Evolutionary conservation across 495 filamentous ascomycete genomes (phyloP), one percentile per base, ranked within the genome.

Genomic region (Neurospora hispaniola): DNA sequence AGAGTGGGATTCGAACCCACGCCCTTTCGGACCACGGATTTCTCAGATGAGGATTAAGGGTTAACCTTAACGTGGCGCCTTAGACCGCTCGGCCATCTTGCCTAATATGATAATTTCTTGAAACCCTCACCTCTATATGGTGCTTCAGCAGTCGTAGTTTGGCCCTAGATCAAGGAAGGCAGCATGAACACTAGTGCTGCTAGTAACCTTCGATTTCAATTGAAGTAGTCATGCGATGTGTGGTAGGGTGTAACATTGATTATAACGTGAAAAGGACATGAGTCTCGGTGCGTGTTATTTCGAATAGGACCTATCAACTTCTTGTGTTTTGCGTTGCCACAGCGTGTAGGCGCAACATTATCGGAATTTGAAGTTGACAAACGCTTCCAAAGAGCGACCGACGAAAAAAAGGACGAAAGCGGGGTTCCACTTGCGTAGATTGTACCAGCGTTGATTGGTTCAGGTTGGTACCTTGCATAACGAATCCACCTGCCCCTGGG

Each of bases 1-100:
- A 79, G 78, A 79, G 78, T 79, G 78, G 78, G 78, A 79, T 79
- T 79, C 78, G 78, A 79, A 78, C 78, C 78, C 78, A 79, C 78
- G 78, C 78, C 78, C 78, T 79, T 79, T 79, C 78, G 78, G 78
- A 79, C 76, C 71, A 74, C 73, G 73, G 73, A 72, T 31, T 59
- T 31, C 54, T 62, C 54, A 3, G 23, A 54, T 54, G 46, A 54
- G 46, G 46, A 62, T 62, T 62, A 62, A 62, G 35, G 35, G 35
- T 38, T 6, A 38, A 38, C 35, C 35, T 38, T 38, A 38, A 38
- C 35, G 54, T 62, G 54, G 54, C 54, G 54, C 54, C 54, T 62
- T 62, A 62, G 54, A 62, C 54, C 54, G 54, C 54, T 62, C 54
- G 54, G 54, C 54, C 54, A 62, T 62, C 54, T 62, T 62, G 54